A percentile compares a stretch with the other conserved stretches of the same genome.
phyloP scores from a whole-genome alignment of 768 basidiomycete genomes.

The Hericium erinaceus region DNA sequence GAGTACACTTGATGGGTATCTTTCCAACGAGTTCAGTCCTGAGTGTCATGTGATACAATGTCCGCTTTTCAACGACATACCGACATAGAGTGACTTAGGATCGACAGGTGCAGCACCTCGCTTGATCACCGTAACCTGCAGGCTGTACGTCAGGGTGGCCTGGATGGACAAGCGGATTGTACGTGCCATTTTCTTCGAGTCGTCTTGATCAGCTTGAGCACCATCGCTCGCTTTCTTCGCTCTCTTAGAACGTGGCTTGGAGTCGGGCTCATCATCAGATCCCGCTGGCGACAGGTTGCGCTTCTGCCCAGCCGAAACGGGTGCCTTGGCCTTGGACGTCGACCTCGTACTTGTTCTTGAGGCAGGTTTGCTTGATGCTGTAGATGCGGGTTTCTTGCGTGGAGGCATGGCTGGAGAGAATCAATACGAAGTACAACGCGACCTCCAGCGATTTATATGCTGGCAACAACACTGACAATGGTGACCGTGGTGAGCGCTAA shows the following conservation, averaged over 20 bases:
- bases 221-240: constrained; percentile 18
- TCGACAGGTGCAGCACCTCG: constrained; percentile 51
- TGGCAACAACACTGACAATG: too few species aligned
- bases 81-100: constrained; percentile 31
- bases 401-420: neutral
- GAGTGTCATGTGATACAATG: neutral
- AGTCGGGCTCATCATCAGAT: constrained; percentile 15
- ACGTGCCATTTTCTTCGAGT: constrained; percentile 39
- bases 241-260: constrained; percentile 21
- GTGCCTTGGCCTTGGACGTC: neutral
- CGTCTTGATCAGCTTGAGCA: constrained; percentile 12
- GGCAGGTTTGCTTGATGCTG: neutral
- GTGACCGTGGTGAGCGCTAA: too few species aligned
- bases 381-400: neutral
- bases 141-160: neutral
- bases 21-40: constrained; percentile 13
- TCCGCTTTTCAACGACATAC: constrained; percentile 25
- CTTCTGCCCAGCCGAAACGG: neutral
- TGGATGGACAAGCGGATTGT: neutral
- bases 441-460: too few species aligned
- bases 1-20: constrained; percentile 44
- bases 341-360: neutral
- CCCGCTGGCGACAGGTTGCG: neutral
- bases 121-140: constrained; percentile 38
- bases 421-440: neutral